Evolutionary conservation across 768 basidiomycete species (phyloP), one percentile per base, ranked within the genome.

Genomic region (Russula sp.): DNA sequence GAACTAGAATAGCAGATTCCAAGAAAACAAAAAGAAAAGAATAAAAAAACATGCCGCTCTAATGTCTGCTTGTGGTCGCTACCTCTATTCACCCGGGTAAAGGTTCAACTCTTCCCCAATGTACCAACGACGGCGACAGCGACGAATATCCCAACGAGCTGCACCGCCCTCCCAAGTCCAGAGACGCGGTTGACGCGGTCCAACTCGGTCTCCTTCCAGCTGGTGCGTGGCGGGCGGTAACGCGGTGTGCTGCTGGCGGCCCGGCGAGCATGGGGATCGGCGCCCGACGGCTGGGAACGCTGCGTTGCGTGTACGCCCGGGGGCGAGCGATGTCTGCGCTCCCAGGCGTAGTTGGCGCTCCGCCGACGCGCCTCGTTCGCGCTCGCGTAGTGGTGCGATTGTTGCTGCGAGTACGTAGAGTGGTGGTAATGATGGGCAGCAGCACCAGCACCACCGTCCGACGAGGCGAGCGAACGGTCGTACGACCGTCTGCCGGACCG

Each of bases 291-390:
- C 3, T 59, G 58, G 10, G 57, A 11, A 42, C 40, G 67, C 6
- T 54, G 53, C 18, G 39, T 13, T 14, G 47, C 20, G 44, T 58
- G 20, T 14, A 6, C 6, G 4, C 63, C 59, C 4, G 58, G 51
- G 58, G 69, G 68, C 34, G 65, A 42, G 10, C 69, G 66, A 31
- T 61, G 68, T 13, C 67, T 54, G 62, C 69, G 66, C 55, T 75
- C 74, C 76, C 76, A 77, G 1, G 76, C 76, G 55, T 77, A 69
- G 16, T 73, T 75, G n/a, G 76, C 75, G 44, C 73, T 74, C 8
- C 74, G 72, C 8, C 72, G 62, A 6, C 72, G 72, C 7, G 70
- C 59, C 22, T 74, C 75, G 62, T 76, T 73, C 14, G 62, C 61
- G 53, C 56, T 69, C 35, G 66, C 64, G 10, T 69, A 62, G 42